phyloP scores from a whole-genome alignment of 1,284 basidiomycete species.

The Butyriboletus regius region DNA sequence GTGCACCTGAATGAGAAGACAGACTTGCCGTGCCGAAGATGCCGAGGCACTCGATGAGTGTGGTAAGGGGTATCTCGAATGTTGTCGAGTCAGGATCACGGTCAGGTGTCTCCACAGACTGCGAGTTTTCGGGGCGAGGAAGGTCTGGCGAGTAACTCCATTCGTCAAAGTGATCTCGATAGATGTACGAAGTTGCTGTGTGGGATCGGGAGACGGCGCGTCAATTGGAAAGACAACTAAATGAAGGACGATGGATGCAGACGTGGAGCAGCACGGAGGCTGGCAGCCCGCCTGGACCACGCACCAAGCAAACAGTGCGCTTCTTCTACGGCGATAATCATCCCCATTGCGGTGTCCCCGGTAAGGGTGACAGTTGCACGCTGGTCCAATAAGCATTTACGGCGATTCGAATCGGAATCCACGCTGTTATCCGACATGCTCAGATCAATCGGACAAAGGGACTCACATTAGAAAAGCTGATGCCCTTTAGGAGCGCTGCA shows the following conservation, averaged over 20 bases:
- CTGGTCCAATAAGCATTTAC: constrained; percentile 34
- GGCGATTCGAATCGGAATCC: constrained; percentile 1
- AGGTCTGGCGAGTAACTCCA: constrained; percentile 33
- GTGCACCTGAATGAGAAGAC: constrained; percentile 24
- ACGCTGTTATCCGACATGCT: neutral
- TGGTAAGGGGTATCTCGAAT: constrained; percentile 78
- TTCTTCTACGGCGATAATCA: constrained; percentile 84
- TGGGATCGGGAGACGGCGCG: neutral
- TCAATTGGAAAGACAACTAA: neutral
- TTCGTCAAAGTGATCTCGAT: constrained; percentile 70
- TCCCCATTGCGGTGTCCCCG: constrained; percentile 59
- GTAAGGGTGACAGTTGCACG: constrained; percentile 72
- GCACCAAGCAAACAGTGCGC: constrained; percentile 69
- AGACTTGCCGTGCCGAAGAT: constrained; percentile 76
- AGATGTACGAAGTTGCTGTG: constrained; percentile 79
- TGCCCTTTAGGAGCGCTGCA: constrained; percentile 64
- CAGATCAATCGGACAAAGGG: neutral
- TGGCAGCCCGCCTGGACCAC: constrained; percentile 19
- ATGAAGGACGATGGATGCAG: neutral
- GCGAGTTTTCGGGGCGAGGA: constrained; percentile 20
- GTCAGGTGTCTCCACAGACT: constrained; percentile 8
- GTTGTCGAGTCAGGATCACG: constrained; percentile 33
- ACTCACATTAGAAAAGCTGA: constrained; percentile 68
- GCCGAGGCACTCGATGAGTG: constrained; percentile 81
- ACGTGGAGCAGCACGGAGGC: constrained; percentile 5